Base-by-base conservation (phyloP, 805 yeast species). In the Brettanomyces naardenensis region DNA sequence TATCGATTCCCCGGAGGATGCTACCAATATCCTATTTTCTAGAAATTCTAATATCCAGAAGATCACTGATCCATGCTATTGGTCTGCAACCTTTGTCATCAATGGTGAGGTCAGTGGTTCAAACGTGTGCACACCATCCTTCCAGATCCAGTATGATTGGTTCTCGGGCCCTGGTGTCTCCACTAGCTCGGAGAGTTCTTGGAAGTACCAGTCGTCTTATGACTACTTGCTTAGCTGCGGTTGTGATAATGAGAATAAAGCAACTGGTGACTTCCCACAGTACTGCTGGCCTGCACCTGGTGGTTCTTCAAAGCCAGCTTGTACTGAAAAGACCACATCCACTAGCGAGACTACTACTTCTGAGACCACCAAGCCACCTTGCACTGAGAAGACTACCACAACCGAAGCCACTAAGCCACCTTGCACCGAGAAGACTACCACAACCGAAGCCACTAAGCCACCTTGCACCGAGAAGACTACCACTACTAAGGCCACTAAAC, bases 101-200 rank as follows among this genome's bases (percentile, higher is more conserved):
- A 41, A 51, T 26, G 53, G 47, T 23, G 34, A 33, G 17, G 36
- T 31, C 6, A 33, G 35, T 23, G 40, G 42, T 14, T 11, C 23
- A 7, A 25, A 31, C 14, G 35, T 40, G 19, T 45, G 47, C 43
- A 45, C 51, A 46, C 45, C 46, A 7, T 27, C 36, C 17, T 54
- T 51, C 42, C 51, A 47, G 37, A 49, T 54, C 33, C 58, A 54
- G 36, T 53, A 41, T 33, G 61, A 54, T 22, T 54, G 57, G 46
- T 40, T 44, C 19, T 50, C 49, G 26, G 49, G 48, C 15, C 39
- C 33, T 14, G 46, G 38, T 7, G 43, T 26, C 6, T 37, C 37
- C 4, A 14, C 33, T 6, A 29, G 17, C 21, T 25, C 19, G 10
- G 3, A 31, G 34, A 15, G 26, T 9, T 7, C 26, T 13, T 31